Evolutionary conservation across 768 basidiomycete genomes (phyloP).

Genomic region (Tremella mesenterica): DNA sequence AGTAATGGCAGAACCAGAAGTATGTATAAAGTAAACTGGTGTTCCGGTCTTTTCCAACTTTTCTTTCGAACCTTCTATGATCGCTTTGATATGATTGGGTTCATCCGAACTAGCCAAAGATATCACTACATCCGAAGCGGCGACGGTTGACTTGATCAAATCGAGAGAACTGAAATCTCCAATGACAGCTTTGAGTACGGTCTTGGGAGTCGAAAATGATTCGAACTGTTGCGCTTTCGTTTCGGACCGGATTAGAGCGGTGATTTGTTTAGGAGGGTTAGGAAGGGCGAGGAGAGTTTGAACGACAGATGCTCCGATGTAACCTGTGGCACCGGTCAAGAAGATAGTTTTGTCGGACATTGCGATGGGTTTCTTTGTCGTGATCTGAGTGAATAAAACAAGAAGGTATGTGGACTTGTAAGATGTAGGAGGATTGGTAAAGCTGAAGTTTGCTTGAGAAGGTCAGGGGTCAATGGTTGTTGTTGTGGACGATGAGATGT

Average conservation of each 20-base stretch:
- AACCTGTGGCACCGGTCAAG: conserved; percentile 35
- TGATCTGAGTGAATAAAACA: too few relatives aligned
- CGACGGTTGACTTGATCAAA: conserved; percentile 25
- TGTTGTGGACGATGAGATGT: too few relatives aligned
- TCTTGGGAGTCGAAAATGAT: conserved; percentile 13
- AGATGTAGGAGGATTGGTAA: too few relatives aligned
- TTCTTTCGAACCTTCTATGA: conserved; percentile 34
- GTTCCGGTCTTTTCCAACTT: conserved; percentile 40
- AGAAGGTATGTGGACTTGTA: too few relatives aligned
- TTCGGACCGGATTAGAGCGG: conserved; percentile 24
- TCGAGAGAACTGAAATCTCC: conserved; percentile 33
- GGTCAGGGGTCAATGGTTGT: too few relatives aligned
- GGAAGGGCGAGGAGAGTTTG: conserved; percentile 14
- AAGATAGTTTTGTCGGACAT: conserved; percentile 21
- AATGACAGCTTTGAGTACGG: conserved; percentile 21
- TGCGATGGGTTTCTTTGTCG: too few relatives aligned
- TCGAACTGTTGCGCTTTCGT: conserved; percentile 29
- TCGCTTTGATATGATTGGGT: conserved; percentile 25
- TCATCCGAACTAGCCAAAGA: conserved; percentile 39
- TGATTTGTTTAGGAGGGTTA: conserved; percentile 26
- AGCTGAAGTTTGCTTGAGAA: too few relatives aligned
- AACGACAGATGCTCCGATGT: conserved; percentile 30
- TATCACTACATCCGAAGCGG: conserved; percentile 33
- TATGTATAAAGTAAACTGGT: conserved; percentile 38
- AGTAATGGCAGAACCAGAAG: conserved; percentile 37